Conservation (phyloP, 805 yeast species). For the Nakazawaea wickerhamii region DNA sequence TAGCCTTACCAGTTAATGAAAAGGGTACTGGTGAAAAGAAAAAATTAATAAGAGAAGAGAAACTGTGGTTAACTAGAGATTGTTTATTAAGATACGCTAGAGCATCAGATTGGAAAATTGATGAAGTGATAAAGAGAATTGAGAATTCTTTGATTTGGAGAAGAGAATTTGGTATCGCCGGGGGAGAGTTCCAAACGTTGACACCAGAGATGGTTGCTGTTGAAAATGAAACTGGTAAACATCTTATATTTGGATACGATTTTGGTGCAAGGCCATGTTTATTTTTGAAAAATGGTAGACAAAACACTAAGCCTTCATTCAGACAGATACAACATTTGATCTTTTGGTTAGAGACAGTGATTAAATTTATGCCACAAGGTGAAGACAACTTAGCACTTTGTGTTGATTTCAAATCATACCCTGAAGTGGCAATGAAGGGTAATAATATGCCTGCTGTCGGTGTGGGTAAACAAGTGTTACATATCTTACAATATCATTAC, state of each 20-base stretch:
- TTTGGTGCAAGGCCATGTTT: conserved; percentile 87
- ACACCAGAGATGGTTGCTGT: conserved; percentile 48
- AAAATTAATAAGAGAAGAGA: conserved; percentile 48
- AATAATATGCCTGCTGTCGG: conserved; percentile 84
- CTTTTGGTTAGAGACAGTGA: conserved; percentile 85
- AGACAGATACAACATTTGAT: conserved; percentile 96
- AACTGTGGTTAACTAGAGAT: conserved; percentile 90
- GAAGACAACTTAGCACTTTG: conserved; percentile 90
- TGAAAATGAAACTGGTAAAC: conserved; percentile 90
- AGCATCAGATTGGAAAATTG: conserved; percentile 85
- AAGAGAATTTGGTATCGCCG: conserved; percentile 60
- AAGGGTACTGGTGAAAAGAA: conserved; percentile 30
- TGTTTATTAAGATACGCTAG: conserved; percentile 85
- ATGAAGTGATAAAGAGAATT: conserved; percentile 68
- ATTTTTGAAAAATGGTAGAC: conserved; percentile 90
- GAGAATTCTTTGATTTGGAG: conserved; percentile 86
- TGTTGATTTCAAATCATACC: conserved; percentile 86
- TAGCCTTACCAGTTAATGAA: conserved; percentile 47
- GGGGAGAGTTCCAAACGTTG: conserved; percentile 45
- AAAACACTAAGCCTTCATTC: conserved; percentile 84
- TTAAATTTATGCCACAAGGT: conserved; percentile 93
- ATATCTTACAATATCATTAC: conserved; percentile 92
- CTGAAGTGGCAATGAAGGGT: conserved; percentile 45
- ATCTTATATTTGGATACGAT: conserved; percentile 87
- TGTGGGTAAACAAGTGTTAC: conserved; percentile 86